Base-by-base conservation (phyloP, 2,329 filamentous ascomycete species). In the Xylaria sp. region DNA sequence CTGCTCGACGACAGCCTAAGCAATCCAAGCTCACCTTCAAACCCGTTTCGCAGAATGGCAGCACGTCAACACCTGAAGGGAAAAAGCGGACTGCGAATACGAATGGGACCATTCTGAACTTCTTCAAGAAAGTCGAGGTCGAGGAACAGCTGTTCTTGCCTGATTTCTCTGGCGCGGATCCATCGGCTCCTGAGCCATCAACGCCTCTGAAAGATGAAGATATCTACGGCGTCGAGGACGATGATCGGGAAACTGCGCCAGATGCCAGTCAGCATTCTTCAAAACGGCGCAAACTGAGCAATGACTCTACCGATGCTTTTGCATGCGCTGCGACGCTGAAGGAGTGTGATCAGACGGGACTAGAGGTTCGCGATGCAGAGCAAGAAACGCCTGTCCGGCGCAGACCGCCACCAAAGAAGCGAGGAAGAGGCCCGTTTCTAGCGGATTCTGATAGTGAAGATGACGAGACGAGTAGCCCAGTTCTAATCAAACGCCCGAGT, bases 101-200 rank as follows among this genome's bases (percentile, higher is more conserved):
- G 5, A 91, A 86, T 63, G 91, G 79, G 5, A 91, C 86, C 63
- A 91, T 91, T 37, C 74, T 91, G 11, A 90, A 75, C 63, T 92
- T 91, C 72, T 92, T 92, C 70, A 86, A 89, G 68, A 91, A 90
- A 69, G 79, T 83, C 0, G 81, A 84, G 46, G 81, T 82, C 55
- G 76, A 81, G 59, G 80, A 87, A 63, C 76, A 85, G 58, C 79
- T 89, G 8, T 88, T 90, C 58, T 73, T 78, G 2, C 73, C 77
- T 23, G 72, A 67, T 2, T 23, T 59, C 59, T 64, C 19, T 59
- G 35, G 51, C 18, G 42, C n/a, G 2, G 3, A 51, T 46, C 51
- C 57, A 9, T n/a, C 56, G 13, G 39, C 53, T 19, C 37, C 60
- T n/a, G 39, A 58, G 52, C 53, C 48, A 16, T 50, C 65, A 6